These are phyloP conservation scores for Saccharomycodes ludwigii DNA, from an alignment of 805 yeast species.

Conservation along the genomic window DNA sequence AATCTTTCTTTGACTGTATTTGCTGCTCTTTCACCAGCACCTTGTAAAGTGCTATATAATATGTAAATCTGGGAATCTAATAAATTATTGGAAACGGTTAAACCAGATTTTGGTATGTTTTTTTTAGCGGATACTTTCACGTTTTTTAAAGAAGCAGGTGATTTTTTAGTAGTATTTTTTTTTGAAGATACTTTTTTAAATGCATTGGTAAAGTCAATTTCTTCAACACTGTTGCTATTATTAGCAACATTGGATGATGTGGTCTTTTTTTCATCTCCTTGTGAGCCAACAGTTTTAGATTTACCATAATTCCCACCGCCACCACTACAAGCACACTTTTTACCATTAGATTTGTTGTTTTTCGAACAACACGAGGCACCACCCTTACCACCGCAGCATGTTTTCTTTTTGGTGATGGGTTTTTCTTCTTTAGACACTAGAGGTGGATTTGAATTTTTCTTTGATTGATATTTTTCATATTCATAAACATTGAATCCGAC, in stretches of 20 bases:
- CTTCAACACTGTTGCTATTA: conserved; percentile 3
- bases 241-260: conserved; percentile 2
- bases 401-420: conserved; percentile 9
- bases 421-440: neutral
- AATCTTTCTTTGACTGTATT: conserved; percentile 32
- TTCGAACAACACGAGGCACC: conserved; percentile 9
- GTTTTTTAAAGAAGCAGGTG: no score
- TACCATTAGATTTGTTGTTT: neutral
- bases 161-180: conserved; percentile 6
- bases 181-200: conserved; percentile 15
- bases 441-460: neutral
- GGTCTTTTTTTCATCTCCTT: conserved; percentile 14
- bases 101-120: conserved; percentile 17
- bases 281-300: conserved; percentile 13
- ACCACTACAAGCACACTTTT: conserved; percentile 6
- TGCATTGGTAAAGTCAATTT: conserved; percentile 28
- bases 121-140: conserved; percentile 14
- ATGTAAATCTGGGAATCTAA: conserved; percentile 48
- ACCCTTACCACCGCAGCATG: conserved; percentile 16
- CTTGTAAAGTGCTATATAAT: conserved; percentile 79
- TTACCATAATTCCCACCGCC: conserved; percentile 9
- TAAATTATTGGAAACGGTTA: conserved; percentile 31
- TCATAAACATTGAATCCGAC: conserved; percentile 16
- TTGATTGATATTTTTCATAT: conserved; percentile 10
- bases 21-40: conserved; percentile 67